Evolutionary conservation across 176 grass and related monocot species (phyloP), one percentile per base, ranked within the genome.

Genomic region (Avena eriantha): DNA sequence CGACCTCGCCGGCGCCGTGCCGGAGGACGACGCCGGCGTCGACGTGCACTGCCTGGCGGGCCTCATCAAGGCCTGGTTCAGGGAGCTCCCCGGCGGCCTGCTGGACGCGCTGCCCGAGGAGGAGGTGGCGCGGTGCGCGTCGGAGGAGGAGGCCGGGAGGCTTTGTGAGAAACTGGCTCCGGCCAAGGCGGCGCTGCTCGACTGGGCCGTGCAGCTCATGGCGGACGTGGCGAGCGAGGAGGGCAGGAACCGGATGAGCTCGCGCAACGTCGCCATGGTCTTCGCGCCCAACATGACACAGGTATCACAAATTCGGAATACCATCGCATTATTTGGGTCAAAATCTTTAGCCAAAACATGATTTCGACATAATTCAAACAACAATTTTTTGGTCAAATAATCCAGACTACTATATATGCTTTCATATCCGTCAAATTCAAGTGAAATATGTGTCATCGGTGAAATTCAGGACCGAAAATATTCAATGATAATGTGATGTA

Each of bases 241-340:
- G 67, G 78, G 76, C 35, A 33, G 67, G 15, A 98, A 98, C 90
- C 91, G 92, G 79, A 98, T 98, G 96, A 89, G 93, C 77, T 72
- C 93, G 8, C 88, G 96, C 43, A 98, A 98, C 88, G 84, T 96
- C 4, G 93, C 93, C 63, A 98, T 93, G 92, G 93, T 96, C 1
- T 98, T 98, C 72, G 96, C 96, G 33, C 96, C 96, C 19, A 98
- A 98, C 79, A 98, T 96, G 96, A 92, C 96, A 4, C 91, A 97
- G 89, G 94, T 92, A 54, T 50, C 4, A 17, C 10, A 49, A 29
- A 29, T 29, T 29, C 29, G 29, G 29, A 41, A 41, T 41, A 41
- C 39, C 6, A 5, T 41, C 39, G 39, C 39, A 29, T 29, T 29
- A 41, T 41, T 41, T 41, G 5, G 39, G 39, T 7, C 39, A 41